Percentiles rank a stretch among this genome's conserved stretches.
Conservation (phyloP, 2,329 filamentous ascomycete genomes). For the Venturia asperata region DNA sequence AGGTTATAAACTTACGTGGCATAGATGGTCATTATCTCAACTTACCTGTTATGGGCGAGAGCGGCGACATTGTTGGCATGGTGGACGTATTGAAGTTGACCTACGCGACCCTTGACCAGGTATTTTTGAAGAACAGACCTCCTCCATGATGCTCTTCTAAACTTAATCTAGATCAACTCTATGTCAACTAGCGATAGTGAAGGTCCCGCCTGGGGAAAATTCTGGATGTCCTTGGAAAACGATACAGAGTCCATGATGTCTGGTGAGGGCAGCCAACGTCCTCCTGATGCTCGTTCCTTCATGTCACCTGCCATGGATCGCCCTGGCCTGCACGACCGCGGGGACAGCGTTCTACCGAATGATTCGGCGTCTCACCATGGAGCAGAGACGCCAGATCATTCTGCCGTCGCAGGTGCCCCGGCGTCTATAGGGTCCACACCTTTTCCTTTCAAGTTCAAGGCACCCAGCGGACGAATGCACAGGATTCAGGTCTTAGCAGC, state of each 20-base stretch:
- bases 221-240: conserved; percentile 93
- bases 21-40: conserved; percentile 96
- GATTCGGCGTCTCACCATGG: conserved; percentile 94
- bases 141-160: conserved; percentile 11
- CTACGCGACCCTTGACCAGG: conserved; percentile 94
- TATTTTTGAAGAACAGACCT: conserved; percentile 35
- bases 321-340: conserved; percentile 51
- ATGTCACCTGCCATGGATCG: conserved; percentile 73
- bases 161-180: conserved; percentile 60
- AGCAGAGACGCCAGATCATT: conserved; percentile 66
- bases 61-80: conserved; percentile 97
- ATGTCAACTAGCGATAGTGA: conserved; percentile 85
- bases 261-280: conserved; percentile 73
- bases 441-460: conserved; percentile 99
- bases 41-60: conserved; percentile 94
- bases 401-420: conserved; percentile 52
- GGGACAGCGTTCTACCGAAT: conserved; percentile 81
- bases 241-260: conserved; percentile 96
- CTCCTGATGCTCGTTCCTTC: conserved; percentile 62
- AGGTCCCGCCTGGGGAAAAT: conserved; percentile 98
- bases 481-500: conserved; percentile 77
- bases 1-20: conserved; percentile 23
- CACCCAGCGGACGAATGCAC: conserved; percentile 88
- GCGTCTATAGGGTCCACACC: conserved; percentile 58
- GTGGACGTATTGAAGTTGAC: conserved; percentile 97